Evolutionary conservation across 2,329 filamentous ascomycete genomes (phyloP).

Genomic region (Onygenales sp.): DNA sequence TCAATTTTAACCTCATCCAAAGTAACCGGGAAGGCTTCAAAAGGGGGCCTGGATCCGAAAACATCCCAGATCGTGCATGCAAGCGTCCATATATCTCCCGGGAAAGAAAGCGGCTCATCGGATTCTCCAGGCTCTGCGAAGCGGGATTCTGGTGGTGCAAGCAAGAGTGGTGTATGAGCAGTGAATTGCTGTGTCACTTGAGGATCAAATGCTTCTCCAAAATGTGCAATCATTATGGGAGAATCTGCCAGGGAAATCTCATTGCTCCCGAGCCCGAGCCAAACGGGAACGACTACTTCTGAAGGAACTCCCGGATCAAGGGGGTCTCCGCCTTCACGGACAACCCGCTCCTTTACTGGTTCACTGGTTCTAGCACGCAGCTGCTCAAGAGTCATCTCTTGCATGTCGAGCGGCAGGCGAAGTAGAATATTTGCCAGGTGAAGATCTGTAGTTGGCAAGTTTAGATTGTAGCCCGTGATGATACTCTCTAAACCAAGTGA

Average conservation of each 20-base stretch:
- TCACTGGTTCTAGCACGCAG: conserved; percentile 15
- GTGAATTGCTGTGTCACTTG: conserved; percentile 7
- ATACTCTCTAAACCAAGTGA: not conserved
- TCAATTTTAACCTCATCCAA: conserved; percentile 16
- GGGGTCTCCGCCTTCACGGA: conserved; percentile 14
- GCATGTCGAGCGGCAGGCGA: conserved; percentile 9
- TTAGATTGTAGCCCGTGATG: not conserved
- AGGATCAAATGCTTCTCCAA: conserved; percentile 19
- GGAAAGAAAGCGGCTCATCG: conserved; percentile 18
- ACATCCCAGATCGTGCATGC: conserved; percentile 26
- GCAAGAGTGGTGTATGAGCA: conserved; percentile 14
- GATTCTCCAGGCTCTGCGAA: conserved; percentile 6
- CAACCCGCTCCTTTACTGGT: conserved; percentile 14
- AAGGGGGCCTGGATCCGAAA: conserved; percentile 16
- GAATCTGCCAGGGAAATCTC: conserved; percentile 16
- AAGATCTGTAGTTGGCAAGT: conserved; percentile 11
- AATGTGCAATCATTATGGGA: conserved; percentile 19
- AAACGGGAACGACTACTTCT: conserved; percentile 14
- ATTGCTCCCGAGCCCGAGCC: conserved; percentile 17
- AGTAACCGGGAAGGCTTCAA: conserved; percentile 14
- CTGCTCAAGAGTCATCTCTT: conserved; percentile 13
- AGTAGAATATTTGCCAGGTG: conserved; percentile 19
- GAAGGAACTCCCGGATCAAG: conserved; percentile 14
- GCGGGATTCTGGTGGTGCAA: conserved; percentile 8
- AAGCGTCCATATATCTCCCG: conserved; percentile 29